Base-by-base conservation (phyloP, 2,329 filamentous ascomycete species). In the Sarocladium brachiariae region DNA sequence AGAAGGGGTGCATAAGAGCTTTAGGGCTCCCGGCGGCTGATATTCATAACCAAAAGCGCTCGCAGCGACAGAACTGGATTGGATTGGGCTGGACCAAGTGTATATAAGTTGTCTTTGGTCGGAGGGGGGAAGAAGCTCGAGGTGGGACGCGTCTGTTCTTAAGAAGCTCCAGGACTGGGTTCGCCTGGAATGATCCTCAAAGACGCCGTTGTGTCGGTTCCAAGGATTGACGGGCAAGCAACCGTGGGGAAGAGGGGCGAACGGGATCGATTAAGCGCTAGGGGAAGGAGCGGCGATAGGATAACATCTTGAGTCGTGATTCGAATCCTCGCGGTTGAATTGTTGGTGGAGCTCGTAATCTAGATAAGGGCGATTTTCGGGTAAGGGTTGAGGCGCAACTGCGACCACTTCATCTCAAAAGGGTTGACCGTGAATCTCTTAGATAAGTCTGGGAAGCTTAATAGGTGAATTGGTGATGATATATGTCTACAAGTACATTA, bases 1-100 rank as follows among this genome's bases (percentile, higher is more conserved):
- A 97, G 76, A 97, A 96, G 65, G 91, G 89, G 89, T 96, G 91
- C 92, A 97, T 97, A 78, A 47, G 77, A 80, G 46, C 46, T 49
- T 49, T 31, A 49, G 72, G 71, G 69, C 63, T 70, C 68, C 65
- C 64, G 58, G 25, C 13, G 43, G 18, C 30, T 8, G 58, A 63
- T 37, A 7, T 10, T 23, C 46, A 49, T 49, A 14, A 27, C 46
- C 46, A 33, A 9, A 24, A 30, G 23, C 4, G 14, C 19, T 34
- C 13, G 21, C 30, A 18, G 16, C 16, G 11, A 9, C 21, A 45
- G 23, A 23, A 16, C n/a, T 5, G 6, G 18, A 16, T 23, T 24
- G n/a, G n/a, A n/a, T n/a, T n/a, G n/a, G n/a, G n/a, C n/a, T n/a
- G n/a, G n/a, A n/a, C n/a, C n/a, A n/a, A n/a, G n/a, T n/a, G n/a